phyloP scores from a whole-genome alignment of 2,329 filamentous ascomycete species.

The Cladophialophora carrionii region DNA sequence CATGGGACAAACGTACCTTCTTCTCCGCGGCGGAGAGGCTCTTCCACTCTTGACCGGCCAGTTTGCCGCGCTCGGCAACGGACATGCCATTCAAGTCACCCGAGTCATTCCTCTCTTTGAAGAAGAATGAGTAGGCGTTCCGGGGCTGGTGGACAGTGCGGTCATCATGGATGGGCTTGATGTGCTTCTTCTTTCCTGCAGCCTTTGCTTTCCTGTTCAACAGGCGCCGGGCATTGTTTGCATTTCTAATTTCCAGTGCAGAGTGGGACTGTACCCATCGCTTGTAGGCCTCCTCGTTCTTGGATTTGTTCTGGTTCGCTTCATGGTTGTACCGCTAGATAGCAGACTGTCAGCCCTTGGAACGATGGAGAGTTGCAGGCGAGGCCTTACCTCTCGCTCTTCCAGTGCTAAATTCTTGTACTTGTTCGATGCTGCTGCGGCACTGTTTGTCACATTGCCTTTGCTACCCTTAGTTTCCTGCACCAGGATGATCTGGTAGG shows the following conservation, averaged over 20 bases:
- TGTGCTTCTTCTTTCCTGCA: constrained; percentile 26
- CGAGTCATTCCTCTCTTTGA: constrained; percentile 48
- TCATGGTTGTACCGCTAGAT: constrained; percentile 59
- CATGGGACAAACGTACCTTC: constrained; percentile 41
- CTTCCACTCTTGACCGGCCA: constrained; percentile 55
- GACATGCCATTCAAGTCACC: constrained; percentile 57
- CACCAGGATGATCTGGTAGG: constrained; percentile 38
- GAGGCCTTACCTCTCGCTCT: constrained; percentile 45
- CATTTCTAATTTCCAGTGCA: constrained; percentile 60
- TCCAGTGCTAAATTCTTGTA: constrained; percentile 43
- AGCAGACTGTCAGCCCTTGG: constrained; percentile 4
- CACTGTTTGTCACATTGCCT: constrained; percentile 5
- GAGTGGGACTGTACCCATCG: constrained; percentile 61
- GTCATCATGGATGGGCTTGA: constrained; percentile 55
- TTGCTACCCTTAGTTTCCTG: constrained; percentile 28
- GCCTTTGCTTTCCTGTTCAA: constrained; percentile 33
- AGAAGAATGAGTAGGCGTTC: constrained; percentile 51
- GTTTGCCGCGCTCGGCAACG: constrained; percentile 45
- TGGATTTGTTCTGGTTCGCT: constrained; percentile 52
- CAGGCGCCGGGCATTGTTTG: constrained; percentile 60
- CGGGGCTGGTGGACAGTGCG: constrained; percentile 54
- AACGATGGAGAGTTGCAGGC: background rate
- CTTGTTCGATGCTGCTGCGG: constrained; percentile 34
- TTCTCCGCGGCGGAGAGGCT: constrained; percentile 46
- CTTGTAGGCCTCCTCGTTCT: constrained; percentile 52